Evolutionary conservation across 306 rosid species (phyloP), one percentile per base, ranked within the genome.

Genomic region (Vigna reflexopilosa): DNA sequence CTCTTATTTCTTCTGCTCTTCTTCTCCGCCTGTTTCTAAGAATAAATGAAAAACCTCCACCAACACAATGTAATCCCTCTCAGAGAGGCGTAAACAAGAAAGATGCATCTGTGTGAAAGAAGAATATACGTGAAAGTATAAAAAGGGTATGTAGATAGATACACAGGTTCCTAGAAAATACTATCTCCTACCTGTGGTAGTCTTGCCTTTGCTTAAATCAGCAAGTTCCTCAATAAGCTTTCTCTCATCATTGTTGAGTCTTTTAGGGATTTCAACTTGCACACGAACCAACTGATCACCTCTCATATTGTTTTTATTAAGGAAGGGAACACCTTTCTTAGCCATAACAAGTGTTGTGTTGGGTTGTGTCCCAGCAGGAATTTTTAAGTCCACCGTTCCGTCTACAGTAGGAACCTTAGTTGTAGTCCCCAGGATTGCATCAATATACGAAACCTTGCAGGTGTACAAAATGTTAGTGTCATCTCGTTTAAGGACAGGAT

Each of bases 271-370:
- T 82, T 94, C 98, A 50, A 94, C 94, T 88, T 94, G 97, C 78
- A 94, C 98, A 0, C 97, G 93, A 40, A 94, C 97, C 77, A 91
- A 90, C 71, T 94, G 98, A 73, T 94, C 98, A 11, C 97, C 98
- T 76, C 98, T 91, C 93, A 91, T 84, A 38, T 89, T 94, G 84
- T 81, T 90, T 74, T 91, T 94, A 70, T 94, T 94, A 48, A 94
- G 86, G 22, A 86, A 77, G 20, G 98, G 98, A 32, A 94, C 98
- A 65, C 98, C 98, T 81, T 94, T 91, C 91, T 87, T 94, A 15
- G 97, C 91, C 97, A 94, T 91, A 51, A 94, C 98, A 2, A 94
- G 95, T 17, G 98, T 94, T 0, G 98, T 94, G 85, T 90, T 90
- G 10, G 97, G 98, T 70, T 94, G 98, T 10, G 98, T 94, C 26